Conservation (phyloP, 495 filamentous ascomycete species). For the Aspergillus steynii region DNA sequence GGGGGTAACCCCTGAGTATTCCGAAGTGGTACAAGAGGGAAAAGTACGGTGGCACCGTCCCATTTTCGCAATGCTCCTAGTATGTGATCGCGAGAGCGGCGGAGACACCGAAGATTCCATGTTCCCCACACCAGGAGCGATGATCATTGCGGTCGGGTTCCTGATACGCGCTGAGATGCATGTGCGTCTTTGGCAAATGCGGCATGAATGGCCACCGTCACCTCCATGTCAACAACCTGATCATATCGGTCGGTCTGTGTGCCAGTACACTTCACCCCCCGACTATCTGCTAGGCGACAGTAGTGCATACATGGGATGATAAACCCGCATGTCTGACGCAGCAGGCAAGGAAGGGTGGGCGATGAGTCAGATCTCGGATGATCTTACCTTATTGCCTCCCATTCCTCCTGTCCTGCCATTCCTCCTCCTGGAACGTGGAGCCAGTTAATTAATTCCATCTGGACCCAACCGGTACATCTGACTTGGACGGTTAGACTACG, state of each 20-base stretch:
- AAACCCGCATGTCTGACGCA: background rate
- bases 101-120: constrained; percentile 10
- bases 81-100: background rate
- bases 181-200: constrained; percentile 1
- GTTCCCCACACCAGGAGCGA: constrained; percentile 7
- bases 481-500: too few species aligned
- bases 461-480: too few species aligned
- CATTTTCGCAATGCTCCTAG: background rate
- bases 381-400: background rate
- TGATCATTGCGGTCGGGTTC: constrained; percentile 13
- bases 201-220: background rate
- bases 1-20: background rate
- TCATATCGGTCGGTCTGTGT: background rate
- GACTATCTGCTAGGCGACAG: background rate
- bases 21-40: background rate
- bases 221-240: background rate
- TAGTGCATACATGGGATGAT: background rate
- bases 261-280: background rate
- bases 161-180: constrained; percentile 20
- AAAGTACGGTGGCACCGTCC: background rate
- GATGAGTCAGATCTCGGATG: background rate
- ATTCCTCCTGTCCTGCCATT: background rate
- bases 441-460: background rate
- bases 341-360: background rate
- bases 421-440: background rate